These are phyloP conservation scores for Eutrema japonicum DNA, from an alignment of 345 rosid genomes.

Conservation along the genomic window DNA sequence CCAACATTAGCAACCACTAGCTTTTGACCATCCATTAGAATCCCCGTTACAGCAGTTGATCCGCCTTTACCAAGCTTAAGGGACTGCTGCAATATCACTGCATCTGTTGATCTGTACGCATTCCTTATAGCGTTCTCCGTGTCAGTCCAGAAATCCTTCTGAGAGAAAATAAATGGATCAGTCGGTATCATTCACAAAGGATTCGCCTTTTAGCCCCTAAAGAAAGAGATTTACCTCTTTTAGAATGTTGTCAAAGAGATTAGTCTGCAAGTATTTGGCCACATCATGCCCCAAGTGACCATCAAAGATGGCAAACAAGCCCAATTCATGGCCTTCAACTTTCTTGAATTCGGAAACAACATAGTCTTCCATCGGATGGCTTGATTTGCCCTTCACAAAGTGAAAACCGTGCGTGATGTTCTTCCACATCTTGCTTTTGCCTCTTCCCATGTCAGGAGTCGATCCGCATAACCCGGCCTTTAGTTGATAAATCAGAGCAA, in stretches of 20 bases:
- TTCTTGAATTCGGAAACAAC: conserved; percentile 65
- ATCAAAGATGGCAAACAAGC: conserved; percentile 85
- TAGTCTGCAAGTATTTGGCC: conserved; percentile 68
- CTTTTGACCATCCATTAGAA: conserved; percentile 70
- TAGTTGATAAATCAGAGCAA: conserved; percentile 39
- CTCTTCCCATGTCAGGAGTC: conserved; percentile 69
- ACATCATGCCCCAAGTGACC: conserved; percentile 91
- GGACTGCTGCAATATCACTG: conserved; percentile 59
- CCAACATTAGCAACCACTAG: conserved; percentile 87
- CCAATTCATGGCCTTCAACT: conserved; percentile 58
- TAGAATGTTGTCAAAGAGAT: conserved; percentile 73
- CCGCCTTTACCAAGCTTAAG: conserved; percentile 80
- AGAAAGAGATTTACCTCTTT: conserved; percentile 55
- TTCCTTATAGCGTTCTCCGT: conserved; percentile 64
- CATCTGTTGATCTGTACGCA: conserved; percentile 73
- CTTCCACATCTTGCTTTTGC: conserved; percentile 69
- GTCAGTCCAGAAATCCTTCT: conserved; percentile 79
- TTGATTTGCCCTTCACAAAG: conserved; percentile 75
- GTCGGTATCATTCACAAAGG: not conserved
- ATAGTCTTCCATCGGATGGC: conserved; percentile 86
- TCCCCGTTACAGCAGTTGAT: conserved; percentile 91
- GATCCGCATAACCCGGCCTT: conserved; percentile 63
- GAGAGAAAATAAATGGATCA: conserved; percentile 1
- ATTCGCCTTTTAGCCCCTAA: not conserved
- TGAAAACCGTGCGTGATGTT: conserved; percentile 72